Percentiles rank a stretch among this genome's conserved stretches.
phyloP scores from a whole-genome alignment of 768 basidiomycete species.

The Calocera cornea region DNA sequence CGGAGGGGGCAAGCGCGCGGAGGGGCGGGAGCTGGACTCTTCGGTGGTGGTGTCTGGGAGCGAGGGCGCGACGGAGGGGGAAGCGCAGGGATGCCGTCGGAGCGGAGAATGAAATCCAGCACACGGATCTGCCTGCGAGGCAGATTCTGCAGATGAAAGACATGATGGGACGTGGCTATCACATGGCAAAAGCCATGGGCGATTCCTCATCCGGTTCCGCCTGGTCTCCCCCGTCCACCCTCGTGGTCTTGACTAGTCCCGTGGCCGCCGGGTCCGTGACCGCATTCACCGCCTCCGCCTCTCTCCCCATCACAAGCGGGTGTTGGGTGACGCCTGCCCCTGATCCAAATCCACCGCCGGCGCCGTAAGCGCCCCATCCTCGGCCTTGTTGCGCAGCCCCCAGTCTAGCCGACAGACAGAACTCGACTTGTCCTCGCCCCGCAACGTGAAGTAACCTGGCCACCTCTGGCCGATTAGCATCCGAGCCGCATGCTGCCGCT shows the following conservation, averaged over 20 bases:
- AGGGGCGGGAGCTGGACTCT: background rate
- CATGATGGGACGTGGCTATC: background rate
- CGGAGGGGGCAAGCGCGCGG: background rate
- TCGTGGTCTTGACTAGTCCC: background rate
- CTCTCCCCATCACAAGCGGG: background rate
- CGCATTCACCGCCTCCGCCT: background rate
- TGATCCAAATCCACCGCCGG: background rate
- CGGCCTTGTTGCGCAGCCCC: slow-evolving; percentile 1
- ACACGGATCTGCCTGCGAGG: background rate
- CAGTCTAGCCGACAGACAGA: background rate
- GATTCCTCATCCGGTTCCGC: slow-evolving; percentile 2
- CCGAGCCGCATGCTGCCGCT: background rate
- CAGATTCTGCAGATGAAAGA: background rate
- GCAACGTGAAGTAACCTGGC: background rate
- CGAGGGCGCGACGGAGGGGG: background rate
- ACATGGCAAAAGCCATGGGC: background rate
- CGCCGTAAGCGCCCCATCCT: background rate
- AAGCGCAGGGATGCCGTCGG: background rate
- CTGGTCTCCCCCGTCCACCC: background rate
- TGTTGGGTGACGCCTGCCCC: background rate
- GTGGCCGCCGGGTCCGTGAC: background rate
- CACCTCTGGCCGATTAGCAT: background rate
- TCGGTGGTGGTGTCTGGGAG: background rate
- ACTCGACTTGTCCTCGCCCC: background rate
- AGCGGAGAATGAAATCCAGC: background rate